These are phyloP conservation scores for Stagonosporopsis vannaccii DNA, from an alignment of 2,329 filamentous ascomycete species.

Conservation along the genomic window DNA sequence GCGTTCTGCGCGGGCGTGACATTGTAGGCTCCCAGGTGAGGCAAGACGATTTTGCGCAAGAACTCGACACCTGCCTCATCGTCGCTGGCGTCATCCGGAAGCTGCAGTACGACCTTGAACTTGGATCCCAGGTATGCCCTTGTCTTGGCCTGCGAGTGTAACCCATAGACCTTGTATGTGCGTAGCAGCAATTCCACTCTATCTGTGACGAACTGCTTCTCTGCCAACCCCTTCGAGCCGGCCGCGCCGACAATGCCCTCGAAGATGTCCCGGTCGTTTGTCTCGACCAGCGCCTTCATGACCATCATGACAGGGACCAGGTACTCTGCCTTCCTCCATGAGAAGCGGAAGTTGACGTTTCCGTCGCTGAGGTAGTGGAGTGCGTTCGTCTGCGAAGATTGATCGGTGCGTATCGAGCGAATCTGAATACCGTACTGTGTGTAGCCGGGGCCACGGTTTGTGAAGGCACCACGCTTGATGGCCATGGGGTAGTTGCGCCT, in stretches of 20 bases:
- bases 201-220: constrained; percentile 90
- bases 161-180: constrained; percentile 88
- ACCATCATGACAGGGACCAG: constrained; percentile 98
- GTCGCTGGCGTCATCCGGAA: constrained; percentile 83
- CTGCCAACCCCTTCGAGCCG: constrained; percentile 78
- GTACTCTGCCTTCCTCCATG: constrained; percentile 96
- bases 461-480: constrained; percentile 89
- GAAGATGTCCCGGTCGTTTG: constrained; percentile 95
- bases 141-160: constrained; percentile 83
- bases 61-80: constrained; percentile 93
- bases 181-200: constrained; percentile 89
- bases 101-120: constrained; percentile 85
- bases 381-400: constrained; percentile 97
- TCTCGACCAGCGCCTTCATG: constrained; percentile 91
- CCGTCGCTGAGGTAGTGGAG: constrained; percentile 95
- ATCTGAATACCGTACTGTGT: constrained; percentile 90
- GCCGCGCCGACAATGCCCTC: constrained; percentile 85
- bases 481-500: constrained; percentile 95
- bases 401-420: constrained; percentile 91
- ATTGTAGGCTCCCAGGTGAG: constrained; percentile 85
- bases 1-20: constrained; percentile 84
- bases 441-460: constrained; percentile 84
- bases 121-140: constrained; percentile 87
- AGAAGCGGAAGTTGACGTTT: constrained; percentile 96
- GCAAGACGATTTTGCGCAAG: constrained; percentile 84